These are phyloP conservation scores for Carex littledalei DNA, from an alignment of 176 grass and related monocot genomes.

Conservation along the genomic window DNA sequence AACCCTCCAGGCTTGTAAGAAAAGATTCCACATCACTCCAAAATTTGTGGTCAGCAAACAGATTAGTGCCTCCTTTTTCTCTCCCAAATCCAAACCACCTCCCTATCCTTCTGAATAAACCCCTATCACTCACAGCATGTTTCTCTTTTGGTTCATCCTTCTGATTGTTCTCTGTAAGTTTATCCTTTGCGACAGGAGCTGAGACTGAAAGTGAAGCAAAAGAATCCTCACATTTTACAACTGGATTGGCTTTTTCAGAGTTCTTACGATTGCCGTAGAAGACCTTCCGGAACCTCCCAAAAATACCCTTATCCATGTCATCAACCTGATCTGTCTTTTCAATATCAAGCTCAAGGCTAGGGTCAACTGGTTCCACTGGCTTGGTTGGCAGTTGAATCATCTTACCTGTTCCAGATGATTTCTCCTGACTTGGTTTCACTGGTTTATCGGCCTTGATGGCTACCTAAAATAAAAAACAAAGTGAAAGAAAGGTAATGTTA, in stretches of 20 bases:
- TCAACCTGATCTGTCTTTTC: background rate
- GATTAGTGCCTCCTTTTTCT: conserved; percentile 11
- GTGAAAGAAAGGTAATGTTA: background rate
- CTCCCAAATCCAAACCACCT: conserved; percentile 20
- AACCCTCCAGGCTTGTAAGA: background rate
- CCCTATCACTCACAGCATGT: background rate
- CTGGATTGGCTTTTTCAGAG: conserved; percentile 4
- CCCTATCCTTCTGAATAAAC: conserved; percentile 15
- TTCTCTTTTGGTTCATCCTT: conserved; percentile 6
- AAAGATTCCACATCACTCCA: conserved; percentile 21
- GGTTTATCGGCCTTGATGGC: background rate
- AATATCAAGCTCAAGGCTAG: background rate
- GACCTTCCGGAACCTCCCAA: conserved; percentile 11
- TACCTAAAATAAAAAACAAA: background rate
- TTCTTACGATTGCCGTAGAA: background rate
- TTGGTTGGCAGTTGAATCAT: background rate
- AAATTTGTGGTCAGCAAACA: conserved; percentile 9
- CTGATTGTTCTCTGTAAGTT: background rate
- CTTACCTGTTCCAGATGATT: background rate
- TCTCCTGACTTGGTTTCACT: background rate
- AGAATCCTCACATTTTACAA: conserved; percentile 12
- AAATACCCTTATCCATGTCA: conserved; percentile 6
- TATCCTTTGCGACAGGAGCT: background rate
- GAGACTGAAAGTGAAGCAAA: background rate
- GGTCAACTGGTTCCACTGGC: background rate